A percentile compares a stretch with the other conserved stretches of the same genome.
phyloP scores from a whole-genome alignment of 2,329 filamentous ascomycete species.

The Whalleya microplaca region DNA sequence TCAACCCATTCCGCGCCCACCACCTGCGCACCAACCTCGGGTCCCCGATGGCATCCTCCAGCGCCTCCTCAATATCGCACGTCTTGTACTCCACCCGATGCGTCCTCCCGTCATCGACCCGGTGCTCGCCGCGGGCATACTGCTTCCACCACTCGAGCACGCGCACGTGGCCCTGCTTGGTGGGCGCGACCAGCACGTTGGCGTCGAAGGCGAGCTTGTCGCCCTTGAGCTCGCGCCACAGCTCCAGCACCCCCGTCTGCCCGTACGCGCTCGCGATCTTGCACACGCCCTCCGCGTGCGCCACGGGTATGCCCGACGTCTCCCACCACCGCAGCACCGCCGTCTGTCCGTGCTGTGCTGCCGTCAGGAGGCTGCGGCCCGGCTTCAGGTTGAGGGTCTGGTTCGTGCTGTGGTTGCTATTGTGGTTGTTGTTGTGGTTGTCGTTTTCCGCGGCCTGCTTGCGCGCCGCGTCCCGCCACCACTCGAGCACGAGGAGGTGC shows the following conservation, averaged over 20 bases:
- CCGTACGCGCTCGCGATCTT: slow-evolving; percentile 85
- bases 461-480: slow-evolving; percentile 80
- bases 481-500: slow-evolving; percentile 83
- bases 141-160: slow-evolving; percentile 93
- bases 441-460: no score
- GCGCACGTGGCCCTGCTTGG: slow-evolving; percentile 80
- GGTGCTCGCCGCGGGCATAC: slow-evolving; percentile 58
- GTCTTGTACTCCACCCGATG: slow-evolving; percentile 89
- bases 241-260: slow-evolving; percentile 79
- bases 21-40: slow-evolving; percentile 76
- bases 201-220: slow-evolving; percentile 76
- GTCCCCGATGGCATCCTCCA: slow-evolving; percentile 82
- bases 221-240: slow-evolving; percentile 77
- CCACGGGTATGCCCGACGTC: slow-evolving; percentile 75
- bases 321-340: slow-evolving; percentile 88
- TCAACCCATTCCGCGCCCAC: slow-evolving; percentile 87
- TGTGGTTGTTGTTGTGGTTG: no score
- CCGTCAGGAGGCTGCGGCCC: slow-evolving; percentile 81
- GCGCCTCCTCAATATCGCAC: slow-evolving; percentile 91
- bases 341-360: slow-evolving; percentile 79
- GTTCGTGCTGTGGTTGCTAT: no score
- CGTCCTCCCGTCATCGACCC: slow-evolving; percentile 57
- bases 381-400: slow-evolving; percentile 70
- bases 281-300: slow-evolving; percentile 79
- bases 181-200: slow-evolving; percentile 83